Percentiles rank a stretch among this genome's conserved stretches.
Conservation (phyloP, 2,329 filamentous ascomycete species). For the Trichoderma sp. region DNA sequence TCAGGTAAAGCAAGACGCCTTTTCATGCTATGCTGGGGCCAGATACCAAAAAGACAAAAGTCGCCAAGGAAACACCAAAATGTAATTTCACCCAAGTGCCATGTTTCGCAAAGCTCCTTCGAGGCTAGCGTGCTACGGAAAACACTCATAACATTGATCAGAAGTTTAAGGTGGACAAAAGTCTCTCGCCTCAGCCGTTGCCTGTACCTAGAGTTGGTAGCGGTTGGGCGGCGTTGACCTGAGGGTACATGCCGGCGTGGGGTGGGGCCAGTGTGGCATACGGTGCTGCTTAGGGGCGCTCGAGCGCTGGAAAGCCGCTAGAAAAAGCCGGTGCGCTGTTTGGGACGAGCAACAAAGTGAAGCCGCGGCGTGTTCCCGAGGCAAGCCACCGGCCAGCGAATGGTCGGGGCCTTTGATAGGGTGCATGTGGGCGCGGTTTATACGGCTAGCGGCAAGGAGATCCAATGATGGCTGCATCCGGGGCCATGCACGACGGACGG, state of each 20-base stretch:
- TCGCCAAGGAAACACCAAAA: neutral
- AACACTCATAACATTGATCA: constrained; percentile 11
- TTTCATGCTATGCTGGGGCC: neutral
- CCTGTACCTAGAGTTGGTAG: neutral
- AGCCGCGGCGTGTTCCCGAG: constrained; percentile 7
- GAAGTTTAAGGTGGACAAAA: neutral
- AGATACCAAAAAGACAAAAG: neutral
- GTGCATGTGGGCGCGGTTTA: neutral
- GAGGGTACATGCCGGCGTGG: constrained; percentile 13
- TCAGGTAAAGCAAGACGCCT: neutral
- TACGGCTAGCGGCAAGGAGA: neutral
- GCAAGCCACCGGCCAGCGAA: neutral
- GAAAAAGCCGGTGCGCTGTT: neutral
- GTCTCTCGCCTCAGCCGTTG: constrained; percentile 14
- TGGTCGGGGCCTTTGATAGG: neutral
- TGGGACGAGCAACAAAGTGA: neutral
- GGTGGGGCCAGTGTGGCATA: constrained; percentile 18
- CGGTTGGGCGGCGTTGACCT: neutral
- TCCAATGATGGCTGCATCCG: neutral
- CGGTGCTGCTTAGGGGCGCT: neutral
- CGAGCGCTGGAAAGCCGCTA: constrained; percentile 10
- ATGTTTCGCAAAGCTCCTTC: neutral
- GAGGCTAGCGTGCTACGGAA: constrained; percentile 16
- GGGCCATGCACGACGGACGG: constrained; percentile 5
- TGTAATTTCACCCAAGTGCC: neutral